Percentiles rank a stretch among this genome's conserved stretches.
These are phyloP conservation scores for Morella rubra DNA, from an alignment of 306 rosid species.

Conservation along the genomic window DNA sequence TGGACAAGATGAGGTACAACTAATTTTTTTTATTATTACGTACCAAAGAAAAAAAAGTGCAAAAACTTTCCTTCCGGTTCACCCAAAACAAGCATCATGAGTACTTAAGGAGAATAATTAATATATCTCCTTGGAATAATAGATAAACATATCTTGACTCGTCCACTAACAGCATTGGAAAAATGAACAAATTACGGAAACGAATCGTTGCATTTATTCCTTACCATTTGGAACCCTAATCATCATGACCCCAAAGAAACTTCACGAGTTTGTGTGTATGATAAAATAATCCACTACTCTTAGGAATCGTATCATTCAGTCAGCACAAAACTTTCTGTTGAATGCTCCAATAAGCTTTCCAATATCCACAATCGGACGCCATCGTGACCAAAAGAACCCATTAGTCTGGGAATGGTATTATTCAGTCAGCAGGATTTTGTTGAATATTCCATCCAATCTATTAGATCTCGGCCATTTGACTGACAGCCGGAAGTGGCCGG, in stretches of 20 bases:
- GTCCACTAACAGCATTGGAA: neutral
- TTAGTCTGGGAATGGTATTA: too few relatives aligned
- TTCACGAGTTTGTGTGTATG: neutral
- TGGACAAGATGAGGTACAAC: neutral
- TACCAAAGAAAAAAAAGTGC: too few relatives aligned
- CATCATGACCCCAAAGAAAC: neutral
- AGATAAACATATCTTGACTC: neutral
- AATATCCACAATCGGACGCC: neutral
- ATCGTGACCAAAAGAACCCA: neutral
- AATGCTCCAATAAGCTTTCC: neutral
- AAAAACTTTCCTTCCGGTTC: too few relatives aligned
- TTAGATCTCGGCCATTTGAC: neutral
- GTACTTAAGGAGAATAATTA: neutral
- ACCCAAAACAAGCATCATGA: neutral
- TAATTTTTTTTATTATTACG: neutral
- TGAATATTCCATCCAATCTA: neutral
- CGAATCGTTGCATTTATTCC: neutral
- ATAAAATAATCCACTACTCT: neutral
- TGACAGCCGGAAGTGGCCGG: neutral
- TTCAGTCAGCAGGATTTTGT: neutral
- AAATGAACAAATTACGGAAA: neutral
- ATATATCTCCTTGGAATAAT: neutral
- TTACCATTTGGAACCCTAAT: neutral
- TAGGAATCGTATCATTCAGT: neutral
- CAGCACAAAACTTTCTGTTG: neutral